Percentiles rank a stretch among this genome's conserved stretches.
Evolutionary conservation across 805 yeast genomes (phyloP).

Genomic region (Isabelozyma pseudorhagii): DNA sequence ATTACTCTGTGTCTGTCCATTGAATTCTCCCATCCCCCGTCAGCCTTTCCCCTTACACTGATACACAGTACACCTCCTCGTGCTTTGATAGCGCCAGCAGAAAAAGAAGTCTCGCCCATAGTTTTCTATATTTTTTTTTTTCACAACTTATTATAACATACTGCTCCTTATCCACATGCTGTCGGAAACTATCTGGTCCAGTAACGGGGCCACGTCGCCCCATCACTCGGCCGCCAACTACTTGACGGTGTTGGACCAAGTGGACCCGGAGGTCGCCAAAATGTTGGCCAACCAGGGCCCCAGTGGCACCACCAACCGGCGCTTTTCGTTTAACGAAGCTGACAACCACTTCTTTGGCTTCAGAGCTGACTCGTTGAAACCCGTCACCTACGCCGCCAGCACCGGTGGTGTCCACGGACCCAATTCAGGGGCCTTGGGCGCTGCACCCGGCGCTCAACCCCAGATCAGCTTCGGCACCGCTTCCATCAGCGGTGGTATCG

Average conservation of each 20-base stretch:
- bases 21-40: too few relatives aligned
- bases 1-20: neutral
- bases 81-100: too few relatives aligned
- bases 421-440: neutral
- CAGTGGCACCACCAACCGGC: constrained; percentile 15
- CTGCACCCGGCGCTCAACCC: constrained; percentile 7
- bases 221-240: constrained; percentile 20
- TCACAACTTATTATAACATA: too few relatives aligned
- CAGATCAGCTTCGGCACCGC: constrained; percentile 53
- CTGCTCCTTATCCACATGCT: constrained; percentile 17
- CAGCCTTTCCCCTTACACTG: too few relatives aligned
- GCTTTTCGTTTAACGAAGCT: constrained; percentile 41
- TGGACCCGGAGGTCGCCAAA: constrained; percentile 41
- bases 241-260: constrained; percentile 32
- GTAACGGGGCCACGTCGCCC: constrained; percentile 17
- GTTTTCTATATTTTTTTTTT: too few relatives aligned
- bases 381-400: constrained; percentile 29
- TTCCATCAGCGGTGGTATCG: constrained; percentile 56
- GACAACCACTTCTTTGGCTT: constrained; percentile 43
- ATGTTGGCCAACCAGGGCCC: constrained; percentile 11
- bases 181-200: constrained; percentile 32
- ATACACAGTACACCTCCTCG: too few relatives aligned
- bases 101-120: too few relatives aligned
- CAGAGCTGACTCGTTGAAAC: constrained; percentile 46
- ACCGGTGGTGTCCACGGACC: constrained; percentile 18